Evolutionary conservation across 1,284 basidiomycete genomes (phyloP), one percentile per base, ranked within the genome.

Genomic region (Puccinia polysora): DNA sequence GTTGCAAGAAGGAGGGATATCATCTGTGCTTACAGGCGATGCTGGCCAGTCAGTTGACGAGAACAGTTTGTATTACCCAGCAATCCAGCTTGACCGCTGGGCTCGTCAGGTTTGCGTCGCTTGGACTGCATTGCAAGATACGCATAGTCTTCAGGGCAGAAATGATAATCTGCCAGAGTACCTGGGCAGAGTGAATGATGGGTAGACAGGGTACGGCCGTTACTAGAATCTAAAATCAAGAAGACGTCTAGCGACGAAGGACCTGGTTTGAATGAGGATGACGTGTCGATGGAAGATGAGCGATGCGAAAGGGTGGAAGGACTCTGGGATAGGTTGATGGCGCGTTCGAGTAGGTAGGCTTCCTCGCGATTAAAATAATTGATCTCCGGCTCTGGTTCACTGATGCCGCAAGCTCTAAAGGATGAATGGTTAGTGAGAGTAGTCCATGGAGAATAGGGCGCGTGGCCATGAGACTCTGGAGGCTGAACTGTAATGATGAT

Each of bases 51-150:
- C 18, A 64, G 34, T 50, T 64, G 15, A 32, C 45, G 60, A 3
- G 60, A 49, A 28, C 45, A 50, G 14, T 34, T 50, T 3, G 43
- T 10, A 4, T 47, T 20, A 12, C 12, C 43, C 4, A 18, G 20
- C 2, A 6, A 15, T 56, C 30, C 20, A 6, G 7, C 7, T 10
- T 56, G 7, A 4, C 30, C 18, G 10, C 30, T 10, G 4, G 20
- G 30, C 15, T 63, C 10, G 6, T 4, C n/a, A 14, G 28, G 30
- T 32, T 32, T 18, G 2, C 5, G 47, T 55, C 40, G 20, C 18
- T 55, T 67, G 8, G 65, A 53, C 43, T 67, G 50, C 52, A 67
- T 67, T 8, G 65, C 65, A 55, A 67, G 23, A 20, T 45, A 55
- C 14, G 65, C 65, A 56, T 67, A 67, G 40, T 67, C 65, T 38